phyloP scores from a whole-genome alignment of 2,329 filamentous ascomycete species.

The Penicillium griseofulvum region DNA sequence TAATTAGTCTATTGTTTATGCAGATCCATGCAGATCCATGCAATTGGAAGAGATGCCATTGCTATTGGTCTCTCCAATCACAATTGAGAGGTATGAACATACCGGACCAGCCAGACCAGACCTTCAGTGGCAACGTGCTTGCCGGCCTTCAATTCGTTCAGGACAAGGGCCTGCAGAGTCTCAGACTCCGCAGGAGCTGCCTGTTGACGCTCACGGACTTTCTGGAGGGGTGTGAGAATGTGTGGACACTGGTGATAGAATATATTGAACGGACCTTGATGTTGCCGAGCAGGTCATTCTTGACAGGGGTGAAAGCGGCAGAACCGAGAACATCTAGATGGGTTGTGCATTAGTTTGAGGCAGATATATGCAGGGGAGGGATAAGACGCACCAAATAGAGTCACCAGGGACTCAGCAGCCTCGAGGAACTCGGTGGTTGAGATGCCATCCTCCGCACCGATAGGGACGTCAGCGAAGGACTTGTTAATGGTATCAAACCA shows the following conservation, averaged over 20 bases:
- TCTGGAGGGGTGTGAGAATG: slow-evolving; percentile 53
- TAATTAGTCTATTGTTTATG: neutral
- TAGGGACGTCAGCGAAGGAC: slow-evolving; percentile 78
- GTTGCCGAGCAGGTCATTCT: slow-evolving; percentile 87
- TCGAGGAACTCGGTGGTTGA: slow-evolving; percentile 85
- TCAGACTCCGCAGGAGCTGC: slow-evolving; percentile 75
- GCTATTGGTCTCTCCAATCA: neutral
- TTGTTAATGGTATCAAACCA: slow-evolving; percentile 82
- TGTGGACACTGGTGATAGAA: neutral
- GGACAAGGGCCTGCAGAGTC: slow-evolving; percentile 78
- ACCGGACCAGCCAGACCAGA: slow-evolving; percentile 87
- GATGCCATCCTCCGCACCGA: slow-evolving; percentile 74
- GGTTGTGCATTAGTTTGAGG: slow-evolving; percentile 10
- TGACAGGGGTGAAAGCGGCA: slow-evolving; percentile 83
- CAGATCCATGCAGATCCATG: neutral
- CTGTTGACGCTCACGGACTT: slow-evolving; percentile 80
- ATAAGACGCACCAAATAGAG: slow-evolving; percentile 69
- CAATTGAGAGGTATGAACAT: slow-evolving; percentile 29
- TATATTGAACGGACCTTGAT: slow-evolving; percentile 64
- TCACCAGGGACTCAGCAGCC: slow-evolving; percentile 80
- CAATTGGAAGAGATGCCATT: neutral
- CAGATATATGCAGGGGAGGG: neutral
- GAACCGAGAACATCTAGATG: slow-evolving; percentile 57
- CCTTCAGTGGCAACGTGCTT: slow-evolving; percentile 88
- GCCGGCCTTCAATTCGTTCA: slow-evolving; percentile 85